Base-by-base conservation (phyloP, 108 stramenopile species). In the Nitzschia inconspicua region DNA sequence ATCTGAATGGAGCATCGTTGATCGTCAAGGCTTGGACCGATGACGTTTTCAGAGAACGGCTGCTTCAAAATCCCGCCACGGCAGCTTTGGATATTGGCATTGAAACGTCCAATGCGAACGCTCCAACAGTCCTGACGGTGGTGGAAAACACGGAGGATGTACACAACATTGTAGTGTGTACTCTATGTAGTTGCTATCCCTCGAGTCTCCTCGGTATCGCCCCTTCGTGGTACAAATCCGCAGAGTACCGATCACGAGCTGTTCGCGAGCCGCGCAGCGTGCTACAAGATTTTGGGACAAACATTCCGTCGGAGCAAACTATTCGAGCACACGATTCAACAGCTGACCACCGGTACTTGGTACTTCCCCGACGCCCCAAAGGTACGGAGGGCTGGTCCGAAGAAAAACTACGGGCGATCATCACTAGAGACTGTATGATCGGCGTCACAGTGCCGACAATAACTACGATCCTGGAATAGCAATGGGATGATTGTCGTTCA, bases 161-260 rank as follows among this genome's bases (percentile, higher is more conserved):
- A n/a, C 85, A 86, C 66, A 79, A 86, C 40, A 53, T 82, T 18
- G 51, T 86, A 1, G 79, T 80, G 4, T 86, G 85, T 36, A 83
- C 85, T 0, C 60, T 86, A 1, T 86, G 85, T 47, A 78, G 76
- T 31, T 86, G 85, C 54, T 86, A 86, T 31, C 85, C 85, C 8
- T 50, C 48, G 8, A 57, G 65, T 8, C 32, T 86, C 24, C 43
- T 86, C 16, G 85, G 85, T 0, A 70, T 82, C 14, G 72, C 78
- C 3, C 85, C 85, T 0, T 49, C 76, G 1, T 86, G 85, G 85
- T 86, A 86, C 65, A 86, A 81, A 70, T 67, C 78, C 0, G 52
- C 76, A 36, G 72, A 66, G 28, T 86, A 75, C 47, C 72, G 85
- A 13, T 42, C 82, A 22, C 78, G 85, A 22, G 78, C 78, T 3